Evolutionary conservation across 345 rosid genomes (phyloP).

Genomic region (Combretum micranthum): DNA sequence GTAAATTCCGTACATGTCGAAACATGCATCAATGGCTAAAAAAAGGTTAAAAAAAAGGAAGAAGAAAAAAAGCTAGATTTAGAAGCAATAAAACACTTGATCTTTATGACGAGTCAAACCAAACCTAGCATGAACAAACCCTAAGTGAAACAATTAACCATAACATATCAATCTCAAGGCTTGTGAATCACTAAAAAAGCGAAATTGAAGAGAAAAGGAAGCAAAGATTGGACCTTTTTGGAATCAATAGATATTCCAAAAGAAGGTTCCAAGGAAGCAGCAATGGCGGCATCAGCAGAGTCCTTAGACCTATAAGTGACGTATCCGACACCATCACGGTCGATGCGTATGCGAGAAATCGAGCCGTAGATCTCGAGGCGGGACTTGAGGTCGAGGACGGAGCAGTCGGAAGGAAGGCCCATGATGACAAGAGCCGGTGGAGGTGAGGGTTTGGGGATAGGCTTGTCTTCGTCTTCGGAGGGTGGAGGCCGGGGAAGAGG

Average conservation of each 20-base stretch:
- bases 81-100: too few relatives aligned
- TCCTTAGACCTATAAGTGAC: conserved; percentile 58
- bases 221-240: conserved; percentile 24
- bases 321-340: conserved; percentile 51
- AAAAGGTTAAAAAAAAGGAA: too few relatives aligned
- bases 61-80: too few relatives aligned
- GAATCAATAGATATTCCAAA: conserved; percentile 63
- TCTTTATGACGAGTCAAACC: too few relatives aligned
- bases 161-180: background rate
- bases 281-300: conserved; percentile 72
- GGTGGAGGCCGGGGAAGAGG: conserved; percentile 26
- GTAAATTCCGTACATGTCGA: too few relatives aligned
- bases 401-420: conserved; percentile 54
- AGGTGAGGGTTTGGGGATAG: conserved; percentile 33
- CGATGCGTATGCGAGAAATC: conserved; percentile 77
- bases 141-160: background rate
- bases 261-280: conserved; percentile 63
- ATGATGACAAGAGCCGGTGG: conserved; percentile 56
- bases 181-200: conserved; percentile 2
- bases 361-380: conserved; percentile 93
- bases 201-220: background rate
- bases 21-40: too few relatives aligned
- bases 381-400: conserved; percentile 88
- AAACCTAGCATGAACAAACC: background rate
- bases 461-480: conserved; percentile 25